phyloP scores from a whole-genome alignment of 805 yeast genomes.

The Clavispora phyllophila region DNA sequence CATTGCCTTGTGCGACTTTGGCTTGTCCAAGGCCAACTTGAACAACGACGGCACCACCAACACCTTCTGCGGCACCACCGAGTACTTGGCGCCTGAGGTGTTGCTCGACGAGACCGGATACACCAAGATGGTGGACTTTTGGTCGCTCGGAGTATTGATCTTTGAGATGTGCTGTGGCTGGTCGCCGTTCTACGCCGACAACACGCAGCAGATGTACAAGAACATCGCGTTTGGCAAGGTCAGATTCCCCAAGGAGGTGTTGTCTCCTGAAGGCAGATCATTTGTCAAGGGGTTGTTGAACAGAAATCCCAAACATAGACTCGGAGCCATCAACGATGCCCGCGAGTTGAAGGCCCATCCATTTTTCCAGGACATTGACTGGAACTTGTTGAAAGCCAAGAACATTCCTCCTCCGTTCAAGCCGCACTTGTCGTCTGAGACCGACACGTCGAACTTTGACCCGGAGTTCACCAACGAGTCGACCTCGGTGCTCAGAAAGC shows the following conservation, averaged over 20 bases:
- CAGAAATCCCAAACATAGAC: constrained; percentile 91
- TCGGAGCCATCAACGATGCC: constrained; percentile 90
- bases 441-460: constrained; percentile 95
- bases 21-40: constrained; percentile 89
- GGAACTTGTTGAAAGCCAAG: constrained; percentile 74
- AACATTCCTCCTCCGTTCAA: constrained; percentile 94
- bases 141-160: constrained; percentile 95
- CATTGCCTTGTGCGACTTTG: constrained; percentile 95
- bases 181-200: constrained; percentile 98
- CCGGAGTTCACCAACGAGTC: constrained; percentile 95
- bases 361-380: constrained; percentile 85
- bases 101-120: constrained; percentile 93
- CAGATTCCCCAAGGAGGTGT: constrained; percentile 91
- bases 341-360: constrained; percentile 89
- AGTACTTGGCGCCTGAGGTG: constrained; percentile 95
- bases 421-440: constrained; percentile 85
- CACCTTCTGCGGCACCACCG: constrained; percentile 98
- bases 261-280: constrained; percentile 88
- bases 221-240: constrained; percentile 98
- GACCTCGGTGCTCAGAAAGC: constrained; percentile 72
- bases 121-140: constrained; percentile 98
- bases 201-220: constrained; percentile 97
- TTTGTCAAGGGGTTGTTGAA: constrained; percentile 93
- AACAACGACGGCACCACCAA: constrained; percentile 85
- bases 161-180: constrained; percentile 99